Evolutionary conservation across 140 eudicot species (phyloP).

Genomic region (Senecio squalidus): DNA sequence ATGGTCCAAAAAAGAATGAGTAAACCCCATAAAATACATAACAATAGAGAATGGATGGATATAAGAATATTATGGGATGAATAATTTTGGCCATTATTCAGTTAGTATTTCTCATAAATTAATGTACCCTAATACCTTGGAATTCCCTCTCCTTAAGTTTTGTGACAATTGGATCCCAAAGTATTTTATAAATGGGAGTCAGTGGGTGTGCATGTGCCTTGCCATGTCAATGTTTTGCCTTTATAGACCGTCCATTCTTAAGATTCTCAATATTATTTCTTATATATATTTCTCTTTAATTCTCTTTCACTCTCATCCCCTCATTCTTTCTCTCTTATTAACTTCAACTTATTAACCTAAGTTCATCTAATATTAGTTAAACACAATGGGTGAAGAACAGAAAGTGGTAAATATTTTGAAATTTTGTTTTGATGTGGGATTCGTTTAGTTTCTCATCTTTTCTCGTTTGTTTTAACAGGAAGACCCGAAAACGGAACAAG

Average conservation of each 20-base stretch:
- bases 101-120: slow-evolving; percentile 1
- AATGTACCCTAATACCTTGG: slow-evolving; percentile 23
- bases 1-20: too few relatives aligned
- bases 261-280: slow-evolving; percentile 32
- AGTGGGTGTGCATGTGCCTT: slow-evolving; percentile 82
- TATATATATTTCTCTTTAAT: slow-evolving; percentile 29
- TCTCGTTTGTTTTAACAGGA: slow-evolving; percentile 18
- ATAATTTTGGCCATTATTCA: slow-evolving; percentile 3
- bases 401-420: slow-evolving; percentile 43
- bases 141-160: slow-evolving; percentile 36
- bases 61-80: neutral
- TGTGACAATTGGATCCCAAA: slow-evolving; percentile 4
- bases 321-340: slow-evolving; percentile 20
- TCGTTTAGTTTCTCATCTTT: neutral
- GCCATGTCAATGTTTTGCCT: slow-evolving; percentile 52
- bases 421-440: slow-evolving; percentile 1
- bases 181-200: slow-evolving; percentile 23
- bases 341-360: neutral
- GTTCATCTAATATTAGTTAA: neutral
- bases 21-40: neutral
- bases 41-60: neutral
- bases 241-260: slow-evolving; percentile 61
- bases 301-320: slow-evolving; percentile 16
- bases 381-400: slow-evolving; percentile 78
- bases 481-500: slow-evolving; percentile 32